These are phyloP conservation scores for Irpex lacteus DNA, from an alignment of 1,284 basidiomycete genomes.

Conservation along the genomic window DNA sequence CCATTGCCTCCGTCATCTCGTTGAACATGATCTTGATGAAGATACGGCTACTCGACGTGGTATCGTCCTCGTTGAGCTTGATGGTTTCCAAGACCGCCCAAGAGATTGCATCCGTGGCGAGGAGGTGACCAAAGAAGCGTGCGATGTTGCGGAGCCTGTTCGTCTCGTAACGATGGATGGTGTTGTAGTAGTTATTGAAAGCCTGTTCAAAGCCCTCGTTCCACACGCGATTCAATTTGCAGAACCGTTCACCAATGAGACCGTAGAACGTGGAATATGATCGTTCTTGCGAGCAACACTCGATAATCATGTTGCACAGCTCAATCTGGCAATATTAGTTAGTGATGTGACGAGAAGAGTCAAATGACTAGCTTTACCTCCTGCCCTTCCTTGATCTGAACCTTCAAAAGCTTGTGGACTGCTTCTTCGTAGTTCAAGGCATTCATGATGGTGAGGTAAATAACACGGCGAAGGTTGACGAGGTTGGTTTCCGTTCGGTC, in stretches of 20 bases:
- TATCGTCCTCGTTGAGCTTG: constrained; percentile 97
- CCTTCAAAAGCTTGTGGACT: constrained; percentile 95
- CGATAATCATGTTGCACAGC: constrained; percentile 97
- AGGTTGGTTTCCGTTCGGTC: constrained; percentile 95
- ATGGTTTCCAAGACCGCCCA: constrained; percentile 87
- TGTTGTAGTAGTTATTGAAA: constrained; percentile 91
- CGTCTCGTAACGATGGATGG: constrained; percentile 98
- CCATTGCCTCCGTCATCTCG: constrained; percentile 94
- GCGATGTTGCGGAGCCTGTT: constrained; percentile 97
- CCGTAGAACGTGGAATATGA: constrained; percentile 97
- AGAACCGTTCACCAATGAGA: constrained; percentile 93
- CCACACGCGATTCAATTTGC: constrained; percentile 95
- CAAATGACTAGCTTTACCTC: constrained; percentile 59
- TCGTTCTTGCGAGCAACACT: constrained; percentile 99
- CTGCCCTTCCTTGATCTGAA: constrained; percentile 88
- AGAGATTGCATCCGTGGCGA: constrained; percentile 84
- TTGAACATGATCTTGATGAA: constrained; percentile 96
- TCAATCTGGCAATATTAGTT: constrained; percentile 64
- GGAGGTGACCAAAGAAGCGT: constrained; percentile 90
- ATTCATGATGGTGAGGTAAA: constrained; percentile 99
- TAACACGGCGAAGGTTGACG: constrained; percentile 90
- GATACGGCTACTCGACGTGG: constrained; percentile 94
- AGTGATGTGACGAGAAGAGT: not conserved
- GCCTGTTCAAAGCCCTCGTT: constrained; percentile 86
- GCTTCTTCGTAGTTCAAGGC: constrained; percentile 98